These are phyloP conservation scores for Magnolia sinica DNA, from an alignment of 164 flowering plant genomes.

Conservation along the genomic window DNA sequence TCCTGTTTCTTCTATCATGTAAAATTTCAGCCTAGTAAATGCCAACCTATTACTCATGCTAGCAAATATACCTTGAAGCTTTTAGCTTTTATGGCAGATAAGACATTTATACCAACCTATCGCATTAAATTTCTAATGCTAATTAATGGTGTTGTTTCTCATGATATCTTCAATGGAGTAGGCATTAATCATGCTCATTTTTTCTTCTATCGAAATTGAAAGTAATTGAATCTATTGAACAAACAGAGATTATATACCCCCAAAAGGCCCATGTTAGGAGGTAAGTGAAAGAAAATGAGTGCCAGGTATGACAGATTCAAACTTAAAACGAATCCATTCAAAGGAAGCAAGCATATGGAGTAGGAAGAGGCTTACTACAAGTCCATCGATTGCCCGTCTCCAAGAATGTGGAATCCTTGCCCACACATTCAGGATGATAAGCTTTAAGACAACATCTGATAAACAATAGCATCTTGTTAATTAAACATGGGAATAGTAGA, in stretches of 20 bases:
- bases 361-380: conserved; percentile 47
- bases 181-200: no score
- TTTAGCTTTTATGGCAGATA: conserved; percentile 44
- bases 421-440: conserved; percentile 67
- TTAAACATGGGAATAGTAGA: neutral
- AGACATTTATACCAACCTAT: conserved; percentile 68
- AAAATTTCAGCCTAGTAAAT: neutral
- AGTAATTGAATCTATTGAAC: neutral
- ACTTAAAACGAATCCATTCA: neutral
- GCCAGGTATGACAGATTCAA: neutral
- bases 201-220: neutral
- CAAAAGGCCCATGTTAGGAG: neutral
- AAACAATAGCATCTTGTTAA: neutral
- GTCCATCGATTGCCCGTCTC: conserved; percentile 37
- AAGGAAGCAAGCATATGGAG: neutral
- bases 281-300: neutral
- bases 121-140: conserved; percentile 11
- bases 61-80: conserved; percentile 18
- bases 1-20: neutral
- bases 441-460: conserved; percentile 60
- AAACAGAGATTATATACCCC: neutral
- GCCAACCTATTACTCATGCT: neutral
- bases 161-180: no score
- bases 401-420: conserved; percentile 38
- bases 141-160: neutral